phyloP scores from a whole-genome alignment of 169 alveolate genomes.

The Plasmodium reichenowi region DNA sequence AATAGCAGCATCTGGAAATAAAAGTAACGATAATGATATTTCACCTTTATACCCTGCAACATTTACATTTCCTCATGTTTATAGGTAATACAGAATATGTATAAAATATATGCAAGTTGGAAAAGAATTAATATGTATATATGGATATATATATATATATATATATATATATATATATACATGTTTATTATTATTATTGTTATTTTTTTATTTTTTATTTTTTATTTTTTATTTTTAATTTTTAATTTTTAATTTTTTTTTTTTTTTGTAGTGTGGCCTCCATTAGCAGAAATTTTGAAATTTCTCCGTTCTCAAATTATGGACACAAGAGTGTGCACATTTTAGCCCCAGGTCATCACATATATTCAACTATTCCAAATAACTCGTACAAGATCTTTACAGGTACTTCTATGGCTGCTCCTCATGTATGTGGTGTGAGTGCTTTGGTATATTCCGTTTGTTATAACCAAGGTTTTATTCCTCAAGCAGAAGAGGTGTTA shows the following conservation, averaged over 20 bases:
- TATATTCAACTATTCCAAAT: constrained; percentile 70
- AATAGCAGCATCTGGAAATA: constrained; percentile 61
- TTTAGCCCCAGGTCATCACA: constrained; percentile 79
- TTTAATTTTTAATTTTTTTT: neutral
- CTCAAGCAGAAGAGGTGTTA: constrained; percentile 58
- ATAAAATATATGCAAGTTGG: too few relatives aligned
- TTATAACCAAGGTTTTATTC: constrained; percentile 36
- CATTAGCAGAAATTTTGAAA: constrained; percentile 41
- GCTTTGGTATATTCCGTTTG: constrained; percentile 76
- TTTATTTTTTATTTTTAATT: neutral
- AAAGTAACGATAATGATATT: constrained; percentile 37
- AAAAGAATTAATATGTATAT: too few relatives aligned
- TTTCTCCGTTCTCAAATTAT: constrained; percentile 77
- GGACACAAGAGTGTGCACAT: constrained; percentile 75
- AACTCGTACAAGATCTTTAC: constrained; percentile 72
- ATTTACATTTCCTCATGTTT: constrained; percentile 29
- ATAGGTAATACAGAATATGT: constrained; percentile 17
- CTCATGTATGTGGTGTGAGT: constrained; percentile 78
- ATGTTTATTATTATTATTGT: neutral
- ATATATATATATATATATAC: neutral
- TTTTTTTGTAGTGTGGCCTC: constrained; percentile 55
- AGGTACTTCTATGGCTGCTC: constrained; percentile 83
- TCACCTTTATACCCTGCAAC: constrained; percentile 59
- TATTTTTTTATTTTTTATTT: neutral
- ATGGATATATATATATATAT: too few relatives aligned